A percentile compares a stretch with the other conserved stretches of the same genome.
These are phyloP conservation scores for Bolboschoenoplectus hybrid DNA, from an alignment of 202 grass and related monocot genomes.

Conservation along the genomic window DNA sequence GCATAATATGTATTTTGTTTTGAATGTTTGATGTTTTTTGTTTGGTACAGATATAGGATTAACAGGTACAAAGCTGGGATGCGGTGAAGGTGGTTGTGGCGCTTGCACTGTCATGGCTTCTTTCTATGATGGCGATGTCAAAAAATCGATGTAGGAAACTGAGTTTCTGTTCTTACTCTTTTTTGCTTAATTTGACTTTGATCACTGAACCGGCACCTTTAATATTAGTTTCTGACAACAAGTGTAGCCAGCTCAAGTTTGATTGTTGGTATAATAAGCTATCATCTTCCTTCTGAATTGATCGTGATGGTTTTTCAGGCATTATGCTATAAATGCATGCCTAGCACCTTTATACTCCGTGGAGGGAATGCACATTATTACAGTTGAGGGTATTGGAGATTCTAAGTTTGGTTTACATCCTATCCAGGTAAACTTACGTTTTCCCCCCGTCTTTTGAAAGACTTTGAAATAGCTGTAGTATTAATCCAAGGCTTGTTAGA, in stretches of 20 bases:
- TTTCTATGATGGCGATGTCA: slow-evolving; percentile 62
- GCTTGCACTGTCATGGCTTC: slow-evolving; percentile 96
- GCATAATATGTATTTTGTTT: slow-evolving; percentile 21
- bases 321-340: slow-evolving; percentile 96
- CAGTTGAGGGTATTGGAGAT: slow-evolving; percentile 94
- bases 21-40: slow-evolving; percentile 22
- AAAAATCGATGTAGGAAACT: slow-evolving; percentile 60
- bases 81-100: slow-evolving; percentile 97
- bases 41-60: slow-evolving; percentile 67
- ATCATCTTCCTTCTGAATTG: background rate
- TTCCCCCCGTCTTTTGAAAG: slow-evolving; percentile 29
- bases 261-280: slow-evolving; percentile 11
- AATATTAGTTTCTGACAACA: slow-evolving; percentile 4
- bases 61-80: slow-evolving; percentile 93
- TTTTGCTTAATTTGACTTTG: background rate
- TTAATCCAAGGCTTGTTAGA: background rate
- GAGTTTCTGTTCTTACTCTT: slow-evolving; percentile 13
- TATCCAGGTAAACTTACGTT: slow-evolving; percentile 62
- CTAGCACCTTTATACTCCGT: slow-evolving; percentile 93
- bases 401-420: slow-evolving; percentile 74
- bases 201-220: background rate
- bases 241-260: background rate
- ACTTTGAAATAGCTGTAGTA: background rate
- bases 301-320: slow-evolving; percentile 50
- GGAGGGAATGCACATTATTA: slow-evolving; percentile 98